These are phyloP conservation scores for Rubia occidens DNA, from an alignment of 305 asterid species.

Conservation along the genomic window DNA sequence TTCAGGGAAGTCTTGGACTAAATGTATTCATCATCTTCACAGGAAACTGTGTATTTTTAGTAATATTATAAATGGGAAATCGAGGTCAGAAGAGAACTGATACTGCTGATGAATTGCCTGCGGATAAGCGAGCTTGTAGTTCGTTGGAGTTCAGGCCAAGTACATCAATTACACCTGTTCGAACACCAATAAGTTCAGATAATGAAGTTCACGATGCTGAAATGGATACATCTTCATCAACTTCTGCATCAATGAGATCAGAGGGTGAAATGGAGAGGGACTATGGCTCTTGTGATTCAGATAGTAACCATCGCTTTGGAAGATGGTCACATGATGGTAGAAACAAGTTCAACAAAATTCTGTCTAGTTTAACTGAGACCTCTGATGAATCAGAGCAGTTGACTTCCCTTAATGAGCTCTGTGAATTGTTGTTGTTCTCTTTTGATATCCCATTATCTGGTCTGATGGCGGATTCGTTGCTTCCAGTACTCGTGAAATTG, in stretches of 20 bases:
- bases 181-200: conserved; percentile 32
- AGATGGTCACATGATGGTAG: conserved; percentile 49
- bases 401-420: conserved; percentile 77
- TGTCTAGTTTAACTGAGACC: conserved; percentile 55
- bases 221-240: conserved; percentile 70
- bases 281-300: conserved; percentile 82
- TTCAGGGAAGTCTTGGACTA: background rate
- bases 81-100: conserved; percentile 90
- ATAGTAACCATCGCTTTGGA: conserved; percentile 48
- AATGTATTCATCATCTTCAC: conserved; percentile 2
- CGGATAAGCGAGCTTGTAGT: conserved; percentile 90
- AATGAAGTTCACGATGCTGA: conserved; percentile 57
- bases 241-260: conserved; percentile 67
- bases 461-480: conserved; percentile 59
- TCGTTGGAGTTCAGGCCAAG: conserved; percentile 69
- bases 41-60: conserved; percentile 2
- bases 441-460: conserved; percentile 70
- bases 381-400: conserved; percentile 67
- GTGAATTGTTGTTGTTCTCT: conserved; percentile 78
- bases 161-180: conserved; percentile 56
- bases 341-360: conserved; percentile 50
- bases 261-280: conserved; percentile 77
- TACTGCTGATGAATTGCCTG: conserved; percentile 65
- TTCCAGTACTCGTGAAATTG: conserved; percentile 71
- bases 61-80: conserved; percentile 43